Base-by-base conservation (phyloP, 495 filamentous ascomycete species). In the Neurospora discreta region DNA sequence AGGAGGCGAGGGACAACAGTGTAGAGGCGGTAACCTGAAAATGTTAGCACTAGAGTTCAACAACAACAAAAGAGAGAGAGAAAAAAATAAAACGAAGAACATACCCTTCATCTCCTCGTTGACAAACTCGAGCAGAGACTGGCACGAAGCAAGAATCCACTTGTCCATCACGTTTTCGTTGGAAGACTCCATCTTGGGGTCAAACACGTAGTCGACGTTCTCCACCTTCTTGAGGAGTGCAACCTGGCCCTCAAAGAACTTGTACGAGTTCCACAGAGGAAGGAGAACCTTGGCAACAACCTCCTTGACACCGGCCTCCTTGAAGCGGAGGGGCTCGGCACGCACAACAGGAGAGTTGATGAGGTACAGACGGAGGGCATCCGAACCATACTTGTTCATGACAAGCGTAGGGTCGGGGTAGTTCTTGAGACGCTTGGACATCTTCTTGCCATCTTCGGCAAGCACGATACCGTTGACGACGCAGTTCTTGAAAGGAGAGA, bases 241-340 rank as follows among this genome's bases (percentile, higher is more conserved):
- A n/a, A 94, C 93, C 81, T 98, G 95, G n/a, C 93, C 94, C 69
- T 95, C 92, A 72, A 98, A 98, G 85, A 99, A 98, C 78, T 95
- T 94, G 82, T 95, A 98, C 75, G 91, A 94, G 82, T 98, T 99
- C 95, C 95, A 98, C 26, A 99, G 83, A 10, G 96, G 96, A 42
- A 99, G 84, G 1, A 99, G 85, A 3, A 99, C 95, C 80, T 96
- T 98, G 18, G 92, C 89, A 26, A 99, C 92, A 73, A 99, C 93
- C 76, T 98, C 95, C 82, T 97, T 97, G 39, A 99, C 96, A 30
- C 95, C 95, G 1, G 87, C 73, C 78, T 98, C 96, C 82, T 95
- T 95, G 85, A 99, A 99, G 5, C 92, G 85, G 26, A 99, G 84
- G 6, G 95, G 91, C 81, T 98, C 92, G 1, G 93, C 96, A 38